Conservation (phyloP, 225 moss, liverwort and hornwort genomes). For the Rhytidiadelphus loreus region DNA sequence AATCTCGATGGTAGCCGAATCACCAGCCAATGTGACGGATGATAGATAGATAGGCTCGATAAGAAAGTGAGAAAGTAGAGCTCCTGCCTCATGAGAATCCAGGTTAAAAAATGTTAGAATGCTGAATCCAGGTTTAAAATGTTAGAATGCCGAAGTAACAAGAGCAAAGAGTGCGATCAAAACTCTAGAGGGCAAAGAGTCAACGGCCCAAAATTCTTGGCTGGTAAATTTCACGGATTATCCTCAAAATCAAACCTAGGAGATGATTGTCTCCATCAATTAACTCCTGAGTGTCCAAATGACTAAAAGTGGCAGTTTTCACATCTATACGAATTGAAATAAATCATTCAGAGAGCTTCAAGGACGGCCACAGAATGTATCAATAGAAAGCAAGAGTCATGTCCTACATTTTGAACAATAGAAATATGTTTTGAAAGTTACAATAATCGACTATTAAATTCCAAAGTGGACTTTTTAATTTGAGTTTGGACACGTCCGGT, state of each 20-base stretch:
- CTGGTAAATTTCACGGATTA: background rate
- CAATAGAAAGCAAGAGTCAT: background rate
- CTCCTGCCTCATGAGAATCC: conserved; percentile 45
- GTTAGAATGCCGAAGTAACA: background rate
- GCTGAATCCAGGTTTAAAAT: background rate
- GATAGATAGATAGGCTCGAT: conserved; percentile 66
- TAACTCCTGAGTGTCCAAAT: background rate
- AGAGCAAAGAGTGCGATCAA: background rate
- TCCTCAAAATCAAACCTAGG: background rate
- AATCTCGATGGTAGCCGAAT: background rate
- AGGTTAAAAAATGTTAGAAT: background rate
- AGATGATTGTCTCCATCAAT: background rate
- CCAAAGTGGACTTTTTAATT: background rate
- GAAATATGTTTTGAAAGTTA: background rate
- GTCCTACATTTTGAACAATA: background rate
- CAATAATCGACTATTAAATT: background rate
- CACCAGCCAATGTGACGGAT: conserved; percentile 53
- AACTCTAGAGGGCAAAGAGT: background rate
- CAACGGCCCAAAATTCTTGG: background rate
- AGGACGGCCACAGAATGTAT: background rate
- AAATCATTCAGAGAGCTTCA: background rate
- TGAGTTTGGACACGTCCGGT: background rate
- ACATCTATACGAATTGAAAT: background rate
- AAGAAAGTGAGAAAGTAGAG: conserved; percentile 73
- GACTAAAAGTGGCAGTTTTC: background rate